A percentile compares a stretch with the other conserved stretches of the same genome.
Conservation (phyloP, 192 early-diverging fungal species). For the Coemansia sp. region DNA sequence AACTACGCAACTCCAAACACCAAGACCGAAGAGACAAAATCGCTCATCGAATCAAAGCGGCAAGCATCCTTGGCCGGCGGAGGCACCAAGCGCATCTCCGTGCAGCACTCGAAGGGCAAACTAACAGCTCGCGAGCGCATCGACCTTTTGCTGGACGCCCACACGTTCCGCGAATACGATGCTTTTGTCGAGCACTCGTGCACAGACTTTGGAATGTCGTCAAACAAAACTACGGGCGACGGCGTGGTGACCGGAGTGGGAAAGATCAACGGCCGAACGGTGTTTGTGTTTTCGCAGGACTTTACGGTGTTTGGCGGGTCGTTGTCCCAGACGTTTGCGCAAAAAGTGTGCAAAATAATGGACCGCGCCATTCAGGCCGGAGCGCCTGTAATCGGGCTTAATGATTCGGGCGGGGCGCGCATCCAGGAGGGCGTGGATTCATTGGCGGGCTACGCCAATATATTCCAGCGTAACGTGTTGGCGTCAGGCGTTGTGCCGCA, state of each 20-base stretch:
- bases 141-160: slow-evolving; percentile 75
- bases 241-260: slow-evolving; percentile 96
- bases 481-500: slow-evolving; percentile 94
- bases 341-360: slow-evolving; percentile 93
- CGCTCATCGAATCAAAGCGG: slow-evolving; percentile 64
- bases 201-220: slow-evolving; percentile 84
- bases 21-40: slow-evolving; percentile 21
- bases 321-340: slow-evolving; percentile 81
- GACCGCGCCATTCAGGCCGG: slow-evolving; percentile 88
- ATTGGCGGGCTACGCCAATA: slow-evolving; percentile 93
- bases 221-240: slow-evolving; percentile 82
- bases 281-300: slow-evolving; percentile 91
- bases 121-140: slow-evolving; percentile 91
- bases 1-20: slow-evolving; percentile 35
- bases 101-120: slow-evolving; percentile 91
- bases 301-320: slow-evolving; percentile 93
- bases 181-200: slow-evolving; percentile 94
- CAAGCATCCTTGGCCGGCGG: slow-evolving; percentile 73
- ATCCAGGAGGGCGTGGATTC: slow-evolving; percentile 98
- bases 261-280: slow-evolving; percentile 84
- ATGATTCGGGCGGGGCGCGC: slow-evolving; percentile 96
- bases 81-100: slow-evolving; percentile 71
- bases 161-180: slow-evolving; percentile 88
- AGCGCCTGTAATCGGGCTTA: slow-evolving; percentile 92
- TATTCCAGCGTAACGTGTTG: slow-evolving; percentile 91